These are phyloP conservation scores for Domatiomyces globalis DNA, from an alignment of 2,329 filamentous ascomycete species.

Conservation along the genomic window DNA sequence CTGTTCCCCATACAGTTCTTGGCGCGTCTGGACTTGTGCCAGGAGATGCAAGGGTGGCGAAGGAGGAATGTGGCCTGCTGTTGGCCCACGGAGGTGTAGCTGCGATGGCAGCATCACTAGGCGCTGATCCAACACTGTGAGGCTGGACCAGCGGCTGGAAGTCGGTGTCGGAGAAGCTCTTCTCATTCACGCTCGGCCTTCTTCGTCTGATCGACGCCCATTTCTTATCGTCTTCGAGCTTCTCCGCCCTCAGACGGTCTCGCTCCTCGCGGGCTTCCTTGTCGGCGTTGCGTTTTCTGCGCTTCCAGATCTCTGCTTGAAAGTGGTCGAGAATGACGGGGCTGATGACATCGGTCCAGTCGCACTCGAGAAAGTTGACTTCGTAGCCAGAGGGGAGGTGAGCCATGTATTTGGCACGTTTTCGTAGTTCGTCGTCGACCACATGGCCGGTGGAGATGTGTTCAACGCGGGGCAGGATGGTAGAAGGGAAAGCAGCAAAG, in stretches of 20 bases:
- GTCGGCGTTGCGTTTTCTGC: slow-evolving; percentile 63
- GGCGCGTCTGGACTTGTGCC: slow-evolving; percentile 65
- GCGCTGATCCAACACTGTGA: slow-evolving; percentile 16
- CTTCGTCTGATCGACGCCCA: slow-evolving; percentile 54
- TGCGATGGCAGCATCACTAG: slow-evolving; percentile 24
- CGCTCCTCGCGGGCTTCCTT: slow-evolving; percentile 80
- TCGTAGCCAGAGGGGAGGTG: slow-evolving; percentile 85
- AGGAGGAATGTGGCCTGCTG: slow-evolving; percentile 26
- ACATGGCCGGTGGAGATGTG: slow-evolving; percentile 79
- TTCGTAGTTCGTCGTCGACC: slow-evolving; percentile 70
- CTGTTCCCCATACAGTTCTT: slow-evolving; percentile 89
- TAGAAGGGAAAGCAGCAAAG: slow-evolving; percentile 70
- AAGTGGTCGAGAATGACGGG: slow-evolving; percentile 63
- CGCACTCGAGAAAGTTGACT: slow-evolving; percentile 80
- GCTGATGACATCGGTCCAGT: slow-evolving; percentile 82
- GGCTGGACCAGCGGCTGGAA: slow-evolving; percentile 47
- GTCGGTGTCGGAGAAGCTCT: slow-evolving; percentile 44
- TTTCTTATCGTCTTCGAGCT: slow-evolving; percentile 55
- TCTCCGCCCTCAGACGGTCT: slow-evolving; percentile 67
- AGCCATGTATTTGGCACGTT: slow-evolving; percentile 70
- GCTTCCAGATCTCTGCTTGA: slow-evolving; percentile 57
- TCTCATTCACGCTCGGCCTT: slow-evolving; percentile 37
- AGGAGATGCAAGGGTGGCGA: slow-evolving; percentile 52
- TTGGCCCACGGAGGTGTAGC: slow-evolving; percentile 30
- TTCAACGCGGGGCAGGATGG: slow-evolving; percentile 73